phyloP scores from a whole-genome alignment of 192 early-diverging fungal species.

The Coemansia sp. region DNA sequence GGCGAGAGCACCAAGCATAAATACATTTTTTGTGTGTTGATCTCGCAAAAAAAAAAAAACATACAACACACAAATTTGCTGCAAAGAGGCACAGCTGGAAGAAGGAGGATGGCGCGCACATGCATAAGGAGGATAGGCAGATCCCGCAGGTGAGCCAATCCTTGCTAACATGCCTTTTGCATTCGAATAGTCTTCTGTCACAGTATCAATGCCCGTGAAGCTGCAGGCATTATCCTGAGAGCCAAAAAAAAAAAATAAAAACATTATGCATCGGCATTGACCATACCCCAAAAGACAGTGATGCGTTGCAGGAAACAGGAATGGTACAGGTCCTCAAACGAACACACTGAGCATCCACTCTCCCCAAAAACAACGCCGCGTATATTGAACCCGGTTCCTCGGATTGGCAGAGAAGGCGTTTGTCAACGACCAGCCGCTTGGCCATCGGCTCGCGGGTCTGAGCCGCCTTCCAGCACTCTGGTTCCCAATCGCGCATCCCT shows the following conservation, averaged over 20 bases:
- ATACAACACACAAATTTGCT: neutral
- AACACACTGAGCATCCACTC: neutral
- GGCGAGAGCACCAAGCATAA: neutral
- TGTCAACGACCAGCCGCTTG: constrained; percentile 56
- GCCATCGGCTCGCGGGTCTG: constrained; percentile 62
- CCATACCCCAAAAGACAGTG: neutral
- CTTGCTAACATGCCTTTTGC: neutral
- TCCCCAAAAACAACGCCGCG: neutral
- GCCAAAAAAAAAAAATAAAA: neutral
- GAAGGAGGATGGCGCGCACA: neutral
- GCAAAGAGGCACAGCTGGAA: neutral
- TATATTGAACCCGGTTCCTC: neutral
- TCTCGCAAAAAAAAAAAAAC: neutral
- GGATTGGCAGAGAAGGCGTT: neutral
- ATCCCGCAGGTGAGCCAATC: neutral
- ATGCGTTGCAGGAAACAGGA: constrained; percentile 1
- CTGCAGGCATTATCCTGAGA: neutral
- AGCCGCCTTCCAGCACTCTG: constrained; percentile 56
- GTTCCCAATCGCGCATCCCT: constrained; percentile 42
- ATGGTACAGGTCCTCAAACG: neutral
- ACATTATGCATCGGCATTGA: neutral
- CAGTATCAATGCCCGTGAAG: neutral
- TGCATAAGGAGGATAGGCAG: neutral
- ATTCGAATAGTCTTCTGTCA: neutral
- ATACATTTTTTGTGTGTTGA: neutral